These are phyloP conservation scores for Blastocystis sp. DNA, from an alignment of 352 stramenopile species.

Conservation along the genomic window DNA sequence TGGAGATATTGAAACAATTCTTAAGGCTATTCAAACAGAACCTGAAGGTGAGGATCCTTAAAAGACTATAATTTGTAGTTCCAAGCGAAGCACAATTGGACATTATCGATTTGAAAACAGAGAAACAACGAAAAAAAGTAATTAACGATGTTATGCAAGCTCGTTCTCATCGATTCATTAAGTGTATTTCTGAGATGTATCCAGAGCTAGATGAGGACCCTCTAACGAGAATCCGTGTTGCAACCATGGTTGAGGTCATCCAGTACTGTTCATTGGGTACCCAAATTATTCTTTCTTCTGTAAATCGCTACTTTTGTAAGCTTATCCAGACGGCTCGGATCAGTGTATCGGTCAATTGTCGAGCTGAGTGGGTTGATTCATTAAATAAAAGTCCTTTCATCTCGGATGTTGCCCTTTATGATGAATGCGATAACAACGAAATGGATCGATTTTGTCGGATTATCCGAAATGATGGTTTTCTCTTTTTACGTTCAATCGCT, in stretches of 20 bases:
- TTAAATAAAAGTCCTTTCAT: conserved; percentile 16
- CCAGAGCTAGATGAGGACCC: not conserved
- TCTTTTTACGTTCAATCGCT: not conserved
- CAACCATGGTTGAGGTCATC: conserved; percentile 12
- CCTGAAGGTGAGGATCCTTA: too few species aligned
- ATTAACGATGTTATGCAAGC: not conserved
- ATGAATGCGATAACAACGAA: not conserved
- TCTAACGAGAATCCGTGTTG: not conserved
- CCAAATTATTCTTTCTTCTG: not conserved
- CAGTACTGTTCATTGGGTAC: not conserved
- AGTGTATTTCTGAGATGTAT: not conserved
- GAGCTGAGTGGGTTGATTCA: not conserved
- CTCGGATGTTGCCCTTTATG: not conserved
- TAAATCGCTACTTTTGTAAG: conserved; percentile 13
- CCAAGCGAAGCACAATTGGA: not conserved
- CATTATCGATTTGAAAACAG: not conserved
- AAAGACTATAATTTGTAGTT: too few species aligned
- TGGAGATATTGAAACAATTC: too few species aligned
- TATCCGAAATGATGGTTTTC: conserved; percentile 30
- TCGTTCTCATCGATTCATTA: not conserved
- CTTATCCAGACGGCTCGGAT: not conserved
- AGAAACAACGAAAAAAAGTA: not conserved
- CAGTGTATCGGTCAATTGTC: not conserved
- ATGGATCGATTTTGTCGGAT: conserved; percentile 38
- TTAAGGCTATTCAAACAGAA: too few species aligned